Evolutionary conservation across 1,284 basidiomycete species (phyloP).

Genomic region (Malassezia psittaci): DNA sequence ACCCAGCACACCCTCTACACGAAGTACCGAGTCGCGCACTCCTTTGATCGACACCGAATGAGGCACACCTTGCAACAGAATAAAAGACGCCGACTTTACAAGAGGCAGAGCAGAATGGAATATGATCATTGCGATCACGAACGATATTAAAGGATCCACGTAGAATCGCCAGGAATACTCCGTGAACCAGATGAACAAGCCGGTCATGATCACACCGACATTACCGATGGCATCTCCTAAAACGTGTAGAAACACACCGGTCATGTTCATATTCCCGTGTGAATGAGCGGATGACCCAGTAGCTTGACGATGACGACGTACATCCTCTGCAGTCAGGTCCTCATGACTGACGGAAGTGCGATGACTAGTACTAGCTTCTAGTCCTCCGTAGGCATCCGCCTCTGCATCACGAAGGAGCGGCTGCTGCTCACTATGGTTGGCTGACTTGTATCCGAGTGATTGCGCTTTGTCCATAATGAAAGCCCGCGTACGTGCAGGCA

Average conservation of each 20-base stretch:
- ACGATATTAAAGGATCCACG: slow-evolving; percentile 83
- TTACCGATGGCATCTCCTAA: slow-evolving; percentile 89
- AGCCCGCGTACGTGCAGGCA: slow-evolving; percentile 78
- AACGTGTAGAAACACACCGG: slow-evolving; percentile 82
- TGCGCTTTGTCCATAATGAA: slow-evolving; percentile 77
- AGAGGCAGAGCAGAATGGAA: slow-evolving; percentile 89
- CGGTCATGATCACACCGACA: slow-evolving; percentile 89
- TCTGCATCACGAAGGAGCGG: slow-evolving; percentile 12
- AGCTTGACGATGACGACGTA: slow-evolving; percentile 15
- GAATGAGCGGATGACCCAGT: slow-evolving; percentile 18
- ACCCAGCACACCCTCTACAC: slow-evolving; percentile 75
- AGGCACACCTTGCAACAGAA: slow-evolving; percentile 92
- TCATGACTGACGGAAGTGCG: slow-evolving; percentile 55
- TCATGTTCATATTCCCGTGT: slow-evolving; percentile 83
- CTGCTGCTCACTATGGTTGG: slow-evolving; percentile 2
- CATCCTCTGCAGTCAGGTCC: slow-evolving; percentile 17
- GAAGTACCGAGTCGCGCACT: slow-evolving; percentile 67
- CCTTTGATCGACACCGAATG: slow-evolving; percentile 75
- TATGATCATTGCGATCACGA: slow-evolving; percentile 92
- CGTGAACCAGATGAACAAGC: slow-evolving; percentile 53
- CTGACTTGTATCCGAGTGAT: slow-evolving; percentile 54
- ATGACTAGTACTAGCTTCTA: slow-evolving; percentile 37
- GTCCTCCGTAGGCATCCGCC: slow-evolving; percentile 16
- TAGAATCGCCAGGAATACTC: slow-evolving; percentile 56
- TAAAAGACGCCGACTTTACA: slow-evolving; percentile 86